Base-by-base conservation (phyloP, 345 rosid genomes). In the Populus davidiana region DNA sequence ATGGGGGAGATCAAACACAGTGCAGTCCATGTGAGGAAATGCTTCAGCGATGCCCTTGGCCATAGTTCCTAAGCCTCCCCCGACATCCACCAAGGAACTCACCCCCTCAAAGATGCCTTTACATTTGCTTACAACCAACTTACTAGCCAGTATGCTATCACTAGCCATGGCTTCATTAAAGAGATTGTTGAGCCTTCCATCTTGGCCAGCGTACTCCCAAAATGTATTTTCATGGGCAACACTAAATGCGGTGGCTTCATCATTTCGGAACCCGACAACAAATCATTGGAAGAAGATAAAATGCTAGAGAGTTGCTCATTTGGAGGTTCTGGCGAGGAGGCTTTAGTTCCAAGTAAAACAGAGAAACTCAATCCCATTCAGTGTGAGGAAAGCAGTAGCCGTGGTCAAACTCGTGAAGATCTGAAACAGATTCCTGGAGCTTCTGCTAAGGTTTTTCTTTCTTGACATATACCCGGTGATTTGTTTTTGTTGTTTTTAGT, bases 1-100 rank as follows among this genome's bases (percentile, higher is more conserved):
- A 23, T 80, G 79, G 0, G 77, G 80, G 2, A 65, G 77, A 56
- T 80, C 81, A 35, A 81, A 47, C 21, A 81, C 84, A 2, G 68
- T 67, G 71, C 84, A 81, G 3, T 73, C 49, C 71, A 72, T 23
- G 1, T 39, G 1, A 5, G 81, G 81, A 43, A 78, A 78, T 2
- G 67, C 23, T 50, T 78, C 21, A 25, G 76, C 61, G 8, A 78
- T 67, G 47, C 43, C 67, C 67, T 31, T 78, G 21, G 77, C 72
- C 72, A 78, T 41, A 27, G n/a, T 39, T 33, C 81, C 77, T 12
- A 76, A 62, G 2, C 81, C 75, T 35, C 84, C 81, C 6, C 49
- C 81, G 16, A 77, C 81, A 70, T 78, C 84, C 17, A 81, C 78
- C 23, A 81, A 8, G 0, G 81, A 73, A 4, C 44, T 31, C 78